These are phyloP conservation scores for Scedosporium boydii DNA, from an alignment of 2,329 filamentous ascomycete genomes.

Conservation along the genomic window DNA sequence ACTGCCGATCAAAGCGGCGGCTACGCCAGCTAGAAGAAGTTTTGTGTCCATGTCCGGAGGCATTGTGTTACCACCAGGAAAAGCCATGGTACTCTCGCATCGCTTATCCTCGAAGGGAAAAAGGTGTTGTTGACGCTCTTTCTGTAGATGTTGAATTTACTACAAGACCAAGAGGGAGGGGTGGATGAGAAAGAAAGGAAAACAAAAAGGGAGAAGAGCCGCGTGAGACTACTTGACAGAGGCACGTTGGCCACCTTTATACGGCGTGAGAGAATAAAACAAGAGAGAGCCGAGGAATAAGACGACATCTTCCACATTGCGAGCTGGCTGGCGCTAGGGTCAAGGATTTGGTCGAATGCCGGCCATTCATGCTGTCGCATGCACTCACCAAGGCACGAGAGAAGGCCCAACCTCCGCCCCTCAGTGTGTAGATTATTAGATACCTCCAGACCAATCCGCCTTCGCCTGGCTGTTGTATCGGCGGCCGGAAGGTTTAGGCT, in stretches of 20 bases:
- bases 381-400: not conserved
- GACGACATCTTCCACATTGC: not conserved
- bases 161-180: not conserved
- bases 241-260: not conserved
- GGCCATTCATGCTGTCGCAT: not conserved
- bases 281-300: not conserved
- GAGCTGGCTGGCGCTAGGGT: no score
- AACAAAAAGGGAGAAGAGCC: not conserved
- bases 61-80: slow-evolving; percentile 56
- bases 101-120: not conserved
- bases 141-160: not conserved
- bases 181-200: not conserved
- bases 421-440: not conserved
- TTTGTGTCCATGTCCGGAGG: slow-evolving; percentile 35
- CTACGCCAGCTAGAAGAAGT: slow-evolving; percentile 43
- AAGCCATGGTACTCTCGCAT: slow-evolving; percentile 68
- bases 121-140: not conserved
- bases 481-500: not conserved
- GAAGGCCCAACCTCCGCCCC: not conserved
- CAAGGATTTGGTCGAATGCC: not conserved
- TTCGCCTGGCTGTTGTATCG: not conserved
- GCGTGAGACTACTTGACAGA: not conserved
- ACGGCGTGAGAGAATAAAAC: not conserved
- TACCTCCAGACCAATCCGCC: not conserved
- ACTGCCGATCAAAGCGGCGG: slow-evolving; percentile 40